Conservation (phyloP, 345 rosid species). For the Leavenworthia alabamica region DNA sequence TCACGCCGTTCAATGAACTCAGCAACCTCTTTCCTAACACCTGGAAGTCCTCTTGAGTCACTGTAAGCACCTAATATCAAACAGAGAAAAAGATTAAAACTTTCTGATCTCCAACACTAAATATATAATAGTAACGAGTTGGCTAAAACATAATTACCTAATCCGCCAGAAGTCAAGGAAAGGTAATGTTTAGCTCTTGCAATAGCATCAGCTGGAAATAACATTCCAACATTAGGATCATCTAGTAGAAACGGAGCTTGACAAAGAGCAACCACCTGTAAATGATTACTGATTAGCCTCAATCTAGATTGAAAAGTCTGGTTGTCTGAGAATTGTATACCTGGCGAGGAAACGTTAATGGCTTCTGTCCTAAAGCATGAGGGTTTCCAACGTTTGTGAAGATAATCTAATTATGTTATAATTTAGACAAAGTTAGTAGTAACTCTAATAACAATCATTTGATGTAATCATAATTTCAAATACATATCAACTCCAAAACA, state of each 20-base stretch:
- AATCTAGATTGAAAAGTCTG: too few species aligned
- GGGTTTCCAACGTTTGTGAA: slow-evolving; percentile 99
- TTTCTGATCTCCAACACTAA: too few species aligned
- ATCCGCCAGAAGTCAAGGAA: slow-evolving; percentile 72
- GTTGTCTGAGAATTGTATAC: too few species aligned
- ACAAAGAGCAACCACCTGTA: slow-evolving; percentile 93
- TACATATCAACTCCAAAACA: slow-evolving; percentile 8
- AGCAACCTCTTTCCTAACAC: slow-evolving; percentile 87
- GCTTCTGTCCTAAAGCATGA: slow-evolving; percentile 98
- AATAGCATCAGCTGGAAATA: slow-evolving; percentile 95
- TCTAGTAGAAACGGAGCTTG: slow-evolving; percentile 97
- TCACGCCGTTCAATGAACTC: slow-evolving; percentile 91
- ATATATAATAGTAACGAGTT: too few species aligned
- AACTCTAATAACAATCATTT: neutral
- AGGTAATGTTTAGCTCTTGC: slow-evolving; percentile 94
- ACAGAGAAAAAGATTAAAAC: neutral
- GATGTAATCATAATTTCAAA: neutral
- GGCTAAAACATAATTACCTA: slow-evolving; percentile 48
- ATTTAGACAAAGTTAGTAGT: too few species aligned
- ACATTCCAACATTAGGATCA: slow-evolving; percentile 84
- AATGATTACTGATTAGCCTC: slow-evolving; percentile 8
- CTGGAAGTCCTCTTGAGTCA: slow-evolving; percentile 93
- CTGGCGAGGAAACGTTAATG: slow-evolving; percentile 92
- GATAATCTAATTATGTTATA: slow-evolving; percentile 58
- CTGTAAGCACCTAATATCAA: slow-evolving; percentile 81